phyloP scores from a whole-genome alignment of 257 asterid genomes.

The Oldenlandia corymbosa region DNA sequence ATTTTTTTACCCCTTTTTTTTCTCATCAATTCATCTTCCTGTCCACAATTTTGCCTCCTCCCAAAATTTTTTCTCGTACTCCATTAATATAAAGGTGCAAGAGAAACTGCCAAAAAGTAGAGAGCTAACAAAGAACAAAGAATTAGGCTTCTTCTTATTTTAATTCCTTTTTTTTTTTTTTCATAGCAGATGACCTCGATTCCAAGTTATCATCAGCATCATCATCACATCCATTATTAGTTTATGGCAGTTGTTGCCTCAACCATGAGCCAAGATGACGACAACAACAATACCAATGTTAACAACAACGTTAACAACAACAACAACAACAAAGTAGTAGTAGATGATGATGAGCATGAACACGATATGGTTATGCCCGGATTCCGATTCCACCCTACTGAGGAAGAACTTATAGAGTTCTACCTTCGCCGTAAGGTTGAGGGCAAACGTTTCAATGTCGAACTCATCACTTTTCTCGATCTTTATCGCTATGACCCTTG shows the following conservation, averaged over 20 bases:
- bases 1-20: too few relatives aligned
- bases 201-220: neutral
- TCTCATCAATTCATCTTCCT: neutral
- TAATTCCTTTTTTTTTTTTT: too few relatives aligned
- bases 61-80: neutral
- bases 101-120: neutral
- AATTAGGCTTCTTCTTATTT: too few relatives aligned
- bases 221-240: neutral
- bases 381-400: constrained; percentile 94
- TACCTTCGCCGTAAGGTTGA: constrained; percentile 99
- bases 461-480: constrained; percentile 86
- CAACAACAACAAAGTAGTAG: too few relatives aligned
- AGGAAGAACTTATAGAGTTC: constrained; percentile 93
- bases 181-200: constrained; percentile 1
- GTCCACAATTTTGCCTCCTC: constrained; percentile 12
- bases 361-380: constrained; percentile 96
- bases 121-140: neutral
- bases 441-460: constrained; percentile 95
- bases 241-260: constrained; percentile 66
- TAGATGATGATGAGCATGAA: constrained; percentile 63
- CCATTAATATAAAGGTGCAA: constrained; percentile 14
- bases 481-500: constrained; percentile 98
- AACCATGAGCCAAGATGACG: constrained; percentile 52
- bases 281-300: constrained; percentile 20
- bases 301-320: neutral